Base-by-base conservation (phyloP, 345 rosid species). In the Geranium brycei region DNA sequence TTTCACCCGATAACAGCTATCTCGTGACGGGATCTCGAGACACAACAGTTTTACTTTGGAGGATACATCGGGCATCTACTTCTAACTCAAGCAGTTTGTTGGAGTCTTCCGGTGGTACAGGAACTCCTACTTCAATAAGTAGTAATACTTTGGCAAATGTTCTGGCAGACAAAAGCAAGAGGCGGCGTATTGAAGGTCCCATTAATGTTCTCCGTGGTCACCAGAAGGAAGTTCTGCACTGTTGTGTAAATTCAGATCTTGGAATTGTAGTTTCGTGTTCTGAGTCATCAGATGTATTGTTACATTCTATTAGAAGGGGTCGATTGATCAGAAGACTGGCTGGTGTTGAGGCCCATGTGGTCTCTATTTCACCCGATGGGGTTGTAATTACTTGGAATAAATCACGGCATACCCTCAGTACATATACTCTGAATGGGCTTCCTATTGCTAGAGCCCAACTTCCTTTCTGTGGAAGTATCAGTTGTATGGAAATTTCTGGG, bases 21-120 rank as follows among this genome's bases (percentile, higher is more conserved):
- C 96, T 93, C 7, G 96, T 87, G 63, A 86, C 97, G 12, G 99
- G 99, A 61, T 93, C 99, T 55, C 78, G 80, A 62, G 99, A 93
- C 73, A 69, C 85, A 47, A 93, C 99, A 19, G 78, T 91, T 61
- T 62, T 93, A 69, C 85, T 93, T 62, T 93, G 99, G 99, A 93
- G 85, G 85, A 80, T 93, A 65, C 89, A 83, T 78, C 78, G 83
- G 71, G 78, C 76, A 47, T 77, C 64, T 72, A 55, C 83, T 66
- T 84, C 87, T 31, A 81, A 67, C 68, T 73, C 85, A 71, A 76
- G 85, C 61, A 66, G 77, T 72, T 66, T 75, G 62, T 65, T 86
- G 41, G 97, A 88, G 62, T 72, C 79, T 72, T 73, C 89, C 31
- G 55, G 77, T 19, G 79, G 75, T 65, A 40, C 82, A 3, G 76